These are phyloP conservation scores for Hortiboletus flavorubellus DNA, from an alignment of 768 basidiomycete genomes.

Conservation along the genomic window DNA sequence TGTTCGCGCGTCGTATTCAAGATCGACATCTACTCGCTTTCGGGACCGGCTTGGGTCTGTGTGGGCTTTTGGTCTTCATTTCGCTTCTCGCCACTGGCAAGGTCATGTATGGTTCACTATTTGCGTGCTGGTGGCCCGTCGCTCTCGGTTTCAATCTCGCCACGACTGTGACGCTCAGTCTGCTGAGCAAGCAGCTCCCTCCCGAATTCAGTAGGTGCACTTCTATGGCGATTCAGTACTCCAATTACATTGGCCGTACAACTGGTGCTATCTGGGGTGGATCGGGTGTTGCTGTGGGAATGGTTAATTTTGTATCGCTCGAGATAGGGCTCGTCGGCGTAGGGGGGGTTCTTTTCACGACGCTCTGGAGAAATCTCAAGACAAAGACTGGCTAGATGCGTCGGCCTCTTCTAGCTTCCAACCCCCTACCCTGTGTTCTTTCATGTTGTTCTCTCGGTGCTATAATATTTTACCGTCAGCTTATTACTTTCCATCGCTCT, in stretches of 20 bases:
- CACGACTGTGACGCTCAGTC: slow-evolving; percentile 64
- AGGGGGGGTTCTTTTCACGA: slow-evolving; percentile 50
- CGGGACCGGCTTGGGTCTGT: slow-evolving; percentile 48
- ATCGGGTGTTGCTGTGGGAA: slow-evolving; percentile 50
- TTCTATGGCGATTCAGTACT: slow-evolving; percentile 63
- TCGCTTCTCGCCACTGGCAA: slow-evolving; percentile 39
- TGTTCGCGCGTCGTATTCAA: slow-evolving; percentile 54
- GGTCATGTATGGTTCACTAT: slow-evolving; percentile 47
- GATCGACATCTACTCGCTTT: slow-evolving; percentile 57
- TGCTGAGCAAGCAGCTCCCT: slow-evolving; percentile 68
- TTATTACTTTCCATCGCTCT: not conserved
- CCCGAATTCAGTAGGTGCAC: slow-evolving; percentile 54
- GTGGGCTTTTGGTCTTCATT: slow-evolving; percentile 51
- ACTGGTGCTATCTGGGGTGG: slow-evolving; percentile 69
- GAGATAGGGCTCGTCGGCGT: slow-evolving; percentile 60
- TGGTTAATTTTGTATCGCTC: slow-evolving; percentile 56
- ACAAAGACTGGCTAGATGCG: slow-evolving; percentile 53
- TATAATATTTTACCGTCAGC: not conserved
- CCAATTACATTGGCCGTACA: slow-evolving; percentile 64
- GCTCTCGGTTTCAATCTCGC: slow-evolving; percentile 73
- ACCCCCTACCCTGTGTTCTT: not conserved
- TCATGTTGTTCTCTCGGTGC: not conserved
- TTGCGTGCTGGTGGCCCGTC: slow-evolving; percentile 44
- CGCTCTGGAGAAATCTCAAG: slow-evolving; percentile 62
- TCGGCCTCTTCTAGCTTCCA: not conserved